Evolutionary conservation across 106 monocot genomes (phyloP).

Genomic region (Allium sativum): DNA sequence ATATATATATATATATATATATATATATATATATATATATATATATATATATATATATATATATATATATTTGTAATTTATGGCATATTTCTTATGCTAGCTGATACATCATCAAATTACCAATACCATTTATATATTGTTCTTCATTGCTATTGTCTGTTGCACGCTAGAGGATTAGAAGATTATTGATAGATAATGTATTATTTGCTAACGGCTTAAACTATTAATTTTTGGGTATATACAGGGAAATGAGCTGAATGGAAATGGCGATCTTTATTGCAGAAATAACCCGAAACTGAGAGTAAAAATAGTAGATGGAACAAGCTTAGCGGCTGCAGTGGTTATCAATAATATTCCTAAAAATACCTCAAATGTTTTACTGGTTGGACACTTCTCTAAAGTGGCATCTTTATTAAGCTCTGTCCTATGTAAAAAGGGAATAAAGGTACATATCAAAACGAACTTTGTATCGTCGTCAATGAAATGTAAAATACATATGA

Average conservation of each 20-base stretch:
- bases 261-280: conserved; percentile 22
- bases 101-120: background rate
- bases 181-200: too few species aligned
- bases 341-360: conserved; percentile 28
- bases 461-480: too few species aligned
- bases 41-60: too few species aligned
- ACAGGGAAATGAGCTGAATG: conserved; percentile 36
- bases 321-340: conserved; percentile 37
- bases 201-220: too few species aligned
- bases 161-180: too few species aligned
- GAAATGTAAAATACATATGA: background rate
- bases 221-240: too few species aligned
- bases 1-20: too few species aligned
- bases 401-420: conserved; percentile 14
- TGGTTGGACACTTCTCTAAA: conserved; percentile 24
- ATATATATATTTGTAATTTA: too few species aligned
- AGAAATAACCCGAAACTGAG: conserved; percentile 22
- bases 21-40: too few species aligned
- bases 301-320: conserved; percentile 40
- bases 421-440: conserved; percentile 16
- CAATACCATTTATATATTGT: background rate
- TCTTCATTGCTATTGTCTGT: background rate
- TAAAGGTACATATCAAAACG: conserved; percentile 16
- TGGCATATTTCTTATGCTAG: background rate
- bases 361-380: conserved; percentile 16